Conservation (phyloP, 2,329 filamentous ascomycete species). For the Scedosporium apiospermum region DNA sequence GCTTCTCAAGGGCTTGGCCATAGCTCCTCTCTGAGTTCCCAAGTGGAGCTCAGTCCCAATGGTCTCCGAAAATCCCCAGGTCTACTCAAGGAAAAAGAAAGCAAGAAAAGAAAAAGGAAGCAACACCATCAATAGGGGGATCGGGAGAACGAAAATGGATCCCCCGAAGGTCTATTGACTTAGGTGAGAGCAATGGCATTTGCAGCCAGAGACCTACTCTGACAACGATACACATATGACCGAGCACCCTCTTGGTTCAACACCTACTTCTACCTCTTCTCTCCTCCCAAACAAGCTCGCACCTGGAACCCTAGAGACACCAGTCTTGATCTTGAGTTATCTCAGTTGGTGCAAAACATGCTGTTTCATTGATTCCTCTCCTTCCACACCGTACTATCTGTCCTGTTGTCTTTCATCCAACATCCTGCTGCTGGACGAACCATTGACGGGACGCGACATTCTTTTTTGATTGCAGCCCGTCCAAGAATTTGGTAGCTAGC, state of each 20-base stretch:
- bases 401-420: constrained; percentile 1
- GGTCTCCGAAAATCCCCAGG: background rate
- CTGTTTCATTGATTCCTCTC: constrained; percentile 1
- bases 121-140: background rate
- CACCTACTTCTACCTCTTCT: background rate
- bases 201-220: background rate
- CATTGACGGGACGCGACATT: background rate
- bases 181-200: background rate
- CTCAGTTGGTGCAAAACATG: background rate
- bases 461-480: background rate
- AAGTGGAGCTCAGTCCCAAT: background rate
- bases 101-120: background rate
- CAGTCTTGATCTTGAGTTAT: background rate
- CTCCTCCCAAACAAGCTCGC: background rate
- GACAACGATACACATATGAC: background rate
- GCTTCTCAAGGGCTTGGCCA: background rate
- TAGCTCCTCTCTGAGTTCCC: background rate
- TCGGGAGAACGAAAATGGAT: background rate
- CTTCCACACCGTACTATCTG: background rate
- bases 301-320: background rate
- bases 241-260: background rate
- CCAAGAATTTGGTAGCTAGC: constrained; percentile 10
- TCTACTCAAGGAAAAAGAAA: background rate
- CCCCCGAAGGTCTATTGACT: background rate
- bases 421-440: background rate